Base-by-base conservation (phyloP, 2,329 filamentous ascomycete species). In the Plectosphaerella plurivora region DNA sequence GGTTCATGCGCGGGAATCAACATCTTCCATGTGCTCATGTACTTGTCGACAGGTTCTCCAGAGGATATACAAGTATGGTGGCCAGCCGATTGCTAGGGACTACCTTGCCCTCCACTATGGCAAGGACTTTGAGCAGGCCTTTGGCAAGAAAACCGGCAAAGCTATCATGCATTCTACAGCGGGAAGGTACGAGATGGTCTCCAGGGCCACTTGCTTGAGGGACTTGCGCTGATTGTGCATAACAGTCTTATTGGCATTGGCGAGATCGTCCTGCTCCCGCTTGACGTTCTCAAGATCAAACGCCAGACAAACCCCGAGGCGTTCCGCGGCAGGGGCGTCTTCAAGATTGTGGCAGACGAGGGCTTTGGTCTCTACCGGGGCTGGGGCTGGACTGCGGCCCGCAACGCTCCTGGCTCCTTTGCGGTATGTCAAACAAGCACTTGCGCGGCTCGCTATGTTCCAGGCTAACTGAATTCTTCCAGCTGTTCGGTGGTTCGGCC, bases 251-350 rank as follows among this genome's bases (percentile, higher is more conserved):
- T 99, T 66, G 94, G 94, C 64, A 96, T 99, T 63, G 94, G 94
- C 67, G 94, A 99, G 77, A 96, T 99, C 59, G 83, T 99, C 54
- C 83, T 99, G 28, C 83, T 99, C 41, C 94, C 94, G 42, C 84
- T 99, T 55, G 94, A 99, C 63, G 93, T 99, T 39, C 83, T 99
- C 58, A 99, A 99, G 83, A 99, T 99, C 78, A 99, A 99, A 83
- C 87, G 94, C 65, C 94, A 99, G 78, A 99, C 94, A 61, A 99
- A 99, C 79, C 94, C 94, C 41, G 94, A 97, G 68, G 92, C 94
- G 36, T 99, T 99, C 85, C 85, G 91, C 61, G 93, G 93, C 62
- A 89, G 94, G 64, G 94, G 94, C 57, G 80, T 99, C 55, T 76
- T 97, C 68, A 87, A 82, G 73, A 97, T 99, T 60, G 82, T 99